Base-by-base conservation (phyloP, 2,329 filamentous ascomycete species). In the Onygena corvina region DNA sequence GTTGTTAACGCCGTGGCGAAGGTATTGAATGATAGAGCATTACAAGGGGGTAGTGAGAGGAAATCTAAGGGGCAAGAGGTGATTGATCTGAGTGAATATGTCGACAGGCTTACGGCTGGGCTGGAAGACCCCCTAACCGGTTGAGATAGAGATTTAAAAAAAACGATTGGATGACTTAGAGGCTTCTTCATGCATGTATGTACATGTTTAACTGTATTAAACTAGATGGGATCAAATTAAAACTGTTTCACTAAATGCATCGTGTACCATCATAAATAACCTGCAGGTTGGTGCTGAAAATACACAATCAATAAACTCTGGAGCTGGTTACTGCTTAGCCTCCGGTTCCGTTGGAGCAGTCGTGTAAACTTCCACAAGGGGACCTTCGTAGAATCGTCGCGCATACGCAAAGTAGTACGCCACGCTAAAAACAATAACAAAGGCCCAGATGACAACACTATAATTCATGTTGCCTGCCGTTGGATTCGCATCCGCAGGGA, bases 1-100 rank as follows among this genome's bases (percentile, higher is more conserved):
- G 71, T 73, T 20, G 65, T 69, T 49, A 70, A 73, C 7, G 81
- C 83, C 38, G 86, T 95, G 69, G 83, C 79, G 4, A 71, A 76
- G 47, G 79, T 85, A 20, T 83, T 93, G 76, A 48, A 30, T 12
- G 60, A 21, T 35, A 47, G 35, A n/a, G 35, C 34, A 33, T 33
- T 21, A 16, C 20, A 27, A 21, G 30, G 11, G 4, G 11, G 21
- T 16, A 48, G 23, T 20, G 44, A 44, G 14, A 33, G n/a, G 11
- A 42, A 44, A 20, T 14, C n/a, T 11, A 27, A 40, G 3, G 47
- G 18, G 34, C 3, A 8, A 11, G 35, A 31, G 21, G 18, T 49
- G 38, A 48, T 46, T 20, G 14, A 53, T 23, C 16, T 45, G 11
- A 33, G 33, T 3, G 31, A 47, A 12, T 53, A 52, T 35, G 50